Evolutionary conservation across 495 filamentous ascomycete genomes (phyloP).

Genomic region (Elaphomyces granulatus): DNA sequence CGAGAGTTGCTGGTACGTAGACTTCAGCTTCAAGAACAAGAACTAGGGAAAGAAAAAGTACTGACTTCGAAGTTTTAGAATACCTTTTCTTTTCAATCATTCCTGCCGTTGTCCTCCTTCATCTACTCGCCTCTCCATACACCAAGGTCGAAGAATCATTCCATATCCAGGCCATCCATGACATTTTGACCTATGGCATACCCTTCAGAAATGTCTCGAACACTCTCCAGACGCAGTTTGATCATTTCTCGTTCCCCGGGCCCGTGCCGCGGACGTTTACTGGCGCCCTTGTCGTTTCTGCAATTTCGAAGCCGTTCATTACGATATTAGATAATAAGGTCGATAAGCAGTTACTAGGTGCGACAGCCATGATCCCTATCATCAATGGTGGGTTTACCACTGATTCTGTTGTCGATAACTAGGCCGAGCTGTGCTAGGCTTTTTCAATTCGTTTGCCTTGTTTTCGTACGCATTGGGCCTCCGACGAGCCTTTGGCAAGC

Average conservation of each 20-base stretch:
- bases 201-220: constrained; percentile 37
- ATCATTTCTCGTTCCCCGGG: constrained; percentile 85
- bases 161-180: constrained; percentile 89
- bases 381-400: neutral
- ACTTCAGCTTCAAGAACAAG: too few species aligned
- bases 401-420: constrained; percentile 5
- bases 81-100: constrained; percentile 41
- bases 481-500: constrained; percentile 50
- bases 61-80: neutral
- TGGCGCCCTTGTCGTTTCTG: constrained; percentile 60
- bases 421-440: constrained; percentile 66
- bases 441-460: constrained; percentile 59
- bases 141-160: constrained; percentile 99
- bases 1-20: neutral
- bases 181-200: constrained; percentile 69
- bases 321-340: constrained; percentile 25
- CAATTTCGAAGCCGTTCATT: constrained; percentile 48
- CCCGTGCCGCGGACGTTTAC: constrained; percentile 83
- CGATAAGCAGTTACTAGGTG: constrained; percentile 41
- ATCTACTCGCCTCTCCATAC: constrained; percentile 71
- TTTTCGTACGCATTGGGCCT: constrained; percentile 48
- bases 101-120: constrained; percentile 52
- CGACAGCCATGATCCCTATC: neutral
- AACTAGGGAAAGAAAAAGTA: too few species aligned
- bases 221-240: constrained; percentile 44